phyloP scores from a whole-genome alignment of 2,329 filamentous ascomycete species.

The Fusarium concolor region DNA sequence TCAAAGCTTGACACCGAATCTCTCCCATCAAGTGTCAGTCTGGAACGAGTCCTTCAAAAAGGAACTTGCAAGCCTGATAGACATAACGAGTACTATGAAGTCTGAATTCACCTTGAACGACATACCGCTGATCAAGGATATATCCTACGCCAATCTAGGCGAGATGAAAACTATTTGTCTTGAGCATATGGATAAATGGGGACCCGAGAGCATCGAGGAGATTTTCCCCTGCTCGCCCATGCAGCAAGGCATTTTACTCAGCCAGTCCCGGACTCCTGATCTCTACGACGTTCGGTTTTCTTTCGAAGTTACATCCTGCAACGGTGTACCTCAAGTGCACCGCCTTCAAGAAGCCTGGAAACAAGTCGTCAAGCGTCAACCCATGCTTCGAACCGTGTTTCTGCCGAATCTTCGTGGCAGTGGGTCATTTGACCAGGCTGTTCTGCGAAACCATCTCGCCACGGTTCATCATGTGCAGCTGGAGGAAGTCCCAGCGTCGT shows the following conservation, averaged over 20 bases:
- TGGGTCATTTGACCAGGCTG: conserved; percentile 17
- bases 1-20: not conserved
- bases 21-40: not conserved
- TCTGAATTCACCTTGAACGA: not conserved
- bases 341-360: conserved; percentile 1
- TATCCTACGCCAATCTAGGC: not conserved
- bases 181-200: not conserved
- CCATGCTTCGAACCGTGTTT: conserved; percentile 14
- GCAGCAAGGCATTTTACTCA: conserved; percentile 51
- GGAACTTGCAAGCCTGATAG: not conserved
- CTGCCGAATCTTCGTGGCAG: conserved; percentile 27
- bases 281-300: not conserved
- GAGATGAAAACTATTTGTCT: not conserved
- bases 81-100: not conserved
- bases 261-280: conserved; percentile 25
- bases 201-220: conserved; percentile 21
- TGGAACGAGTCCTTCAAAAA: not conserved
- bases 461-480: not conserved
- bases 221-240: conserved; percentile 11
- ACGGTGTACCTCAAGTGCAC: not conserved
- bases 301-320: not conserved
- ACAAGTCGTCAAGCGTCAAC: conserved; percentile 4
- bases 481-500: not conserved
- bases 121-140: not conserved
- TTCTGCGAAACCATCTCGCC: not conserved